phyloP scores from a whole-genome alignment of 1,139 yeast species.

The Lipomyces yarrowii region DNA sequence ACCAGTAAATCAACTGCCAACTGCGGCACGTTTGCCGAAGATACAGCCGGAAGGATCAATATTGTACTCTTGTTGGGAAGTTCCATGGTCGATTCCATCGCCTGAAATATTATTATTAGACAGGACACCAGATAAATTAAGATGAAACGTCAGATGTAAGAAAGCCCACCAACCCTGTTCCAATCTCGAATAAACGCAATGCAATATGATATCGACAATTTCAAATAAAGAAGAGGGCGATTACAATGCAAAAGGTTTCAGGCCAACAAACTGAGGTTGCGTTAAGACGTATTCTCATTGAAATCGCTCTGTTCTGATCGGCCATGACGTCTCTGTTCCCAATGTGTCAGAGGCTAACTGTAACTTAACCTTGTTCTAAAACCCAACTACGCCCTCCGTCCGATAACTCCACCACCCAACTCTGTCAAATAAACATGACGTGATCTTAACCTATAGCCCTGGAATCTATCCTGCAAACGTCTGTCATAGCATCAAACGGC shows the following conservation, averaged over 20 bases:
- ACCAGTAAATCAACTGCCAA: constrained; percentile 72
- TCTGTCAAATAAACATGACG: background rate
- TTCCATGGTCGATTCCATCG: background rate
- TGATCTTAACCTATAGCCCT: background rate
- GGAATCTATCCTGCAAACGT: background rate
- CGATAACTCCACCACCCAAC: background rate
- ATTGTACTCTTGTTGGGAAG: constrained; percentile 29
- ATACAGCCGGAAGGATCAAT: constrained; percentile 72
- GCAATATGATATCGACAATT: background rate
- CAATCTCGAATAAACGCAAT: background rate
- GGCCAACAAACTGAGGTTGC: no score
- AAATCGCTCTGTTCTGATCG: no score
- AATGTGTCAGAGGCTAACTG: background rate
- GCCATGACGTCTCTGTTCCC: background rate
- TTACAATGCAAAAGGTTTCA: background rate
- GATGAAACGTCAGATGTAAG: background rate
- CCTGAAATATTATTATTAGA: background rate
- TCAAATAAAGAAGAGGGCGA: background rate
- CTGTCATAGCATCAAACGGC: background rate
- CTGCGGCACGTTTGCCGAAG: constrained; percentile 91
- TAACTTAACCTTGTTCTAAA: background rate
- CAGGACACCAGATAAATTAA: background rate
- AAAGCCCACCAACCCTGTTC: background rate
- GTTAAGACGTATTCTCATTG: no score
- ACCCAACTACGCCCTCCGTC: background rate